A percentile compares a stretch with the other conserved stretches of the same genome.
Evolutionary conservation across 148 eudicot species (phyloP).

Genomic region (Nyssa sinensis): DNA sequence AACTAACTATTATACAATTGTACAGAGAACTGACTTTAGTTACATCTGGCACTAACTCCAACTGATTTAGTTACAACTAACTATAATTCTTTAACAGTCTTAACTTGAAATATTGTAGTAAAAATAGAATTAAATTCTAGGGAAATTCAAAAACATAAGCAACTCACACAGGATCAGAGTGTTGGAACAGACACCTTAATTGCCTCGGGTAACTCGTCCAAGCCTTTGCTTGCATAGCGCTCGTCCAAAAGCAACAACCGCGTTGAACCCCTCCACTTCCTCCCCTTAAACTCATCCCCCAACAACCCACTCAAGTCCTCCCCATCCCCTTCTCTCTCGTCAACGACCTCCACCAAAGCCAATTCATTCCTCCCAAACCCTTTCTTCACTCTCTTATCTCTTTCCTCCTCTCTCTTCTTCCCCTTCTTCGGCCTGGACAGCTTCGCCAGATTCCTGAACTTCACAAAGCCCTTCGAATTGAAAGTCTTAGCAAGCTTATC

Average conservation of each 20-base stretch:
- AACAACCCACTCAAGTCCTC: constrained; percentile 72
- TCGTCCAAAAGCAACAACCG: constrained; percentile 94
- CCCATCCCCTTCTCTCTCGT: constrained; percentile 25
- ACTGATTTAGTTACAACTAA: too few species aligned
- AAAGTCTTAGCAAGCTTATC: constrained; percentile 71
- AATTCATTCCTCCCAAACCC: constrained; percentile 37
- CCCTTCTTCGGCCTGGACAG: constrained; percentile 68
- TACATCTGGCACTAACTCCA: too few species aligned
- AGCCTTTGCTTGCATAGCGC: constrained; percentile 34
- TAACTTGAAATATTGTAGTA: not conserved
- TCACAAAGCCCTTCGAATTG: constrained; percentile 65
- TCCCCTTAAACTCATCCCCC: constrained; percentile 59
- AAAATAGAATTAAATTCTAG: not conserved
- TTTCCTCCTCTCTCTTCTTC: constrained; percentile 25
- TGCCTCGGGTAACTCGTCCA: constrained; percentile 80
- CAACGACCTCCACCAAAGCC: constrained; percentile 63
- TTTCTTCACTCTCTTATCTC: constrained; percentile 19
- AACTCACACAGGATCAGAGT: constrained; percentile 19
- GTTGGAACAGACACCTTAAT: constrained; percentile 52
- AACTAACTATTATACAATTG: too few species aligned
- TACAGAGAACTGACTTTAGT: too few species aligned
- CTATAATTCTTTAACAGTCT: too few species aligned
- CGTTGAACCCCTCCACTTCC: constrained; percentile 80
- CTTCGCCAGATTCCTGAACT: constrained; percentile 78
- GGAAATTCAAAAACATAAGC: not conserved